Conservation (phyloP, 169 alveolate species). For the Eimeria maxima region DNA sequence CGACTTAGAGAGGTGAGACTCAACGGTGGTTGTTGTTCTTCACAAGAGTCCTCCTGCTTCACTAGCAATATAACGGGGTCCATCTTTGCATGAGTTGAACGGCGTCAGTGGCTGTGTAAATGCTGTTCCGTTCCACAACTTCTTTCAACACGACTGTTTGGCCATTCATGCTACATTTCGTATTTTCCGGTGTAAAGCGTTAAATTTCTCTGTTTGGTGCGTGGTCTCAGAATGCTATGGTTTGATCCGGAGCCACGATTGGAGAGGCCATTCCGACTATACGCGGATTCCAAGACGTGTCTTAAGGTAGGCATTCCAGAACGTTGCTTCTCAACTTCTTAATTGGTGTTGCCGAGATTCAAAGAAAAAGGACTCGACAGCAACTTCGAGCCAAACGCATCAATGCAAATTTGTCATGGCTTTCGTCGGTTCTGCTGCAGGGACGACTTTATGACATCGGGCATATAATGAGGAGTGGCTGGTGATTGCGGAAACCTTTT, state of each 20-base stretch:
- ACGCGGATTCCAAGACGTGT: conserved; percentile 84
- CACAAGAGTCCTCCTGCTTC: not conserved
- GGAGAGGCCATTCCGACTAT: conserved; percentile 82
- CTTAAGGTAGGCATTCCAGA: conserved; percentile 64
- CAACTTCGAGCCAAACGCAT: not conserved
- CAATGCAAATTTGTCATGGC: no score
- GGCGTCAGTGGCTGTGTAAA: not conserved
- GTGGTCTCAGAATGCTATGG: conserved; percentile 83
- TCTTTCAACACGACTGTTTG: not conserved
- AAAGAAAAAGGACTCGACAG: not conserved
- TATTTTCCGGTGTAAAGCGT: no score
- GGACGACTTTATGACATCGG: conserved; percentile 77
- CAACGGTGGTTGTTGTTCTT: no score
- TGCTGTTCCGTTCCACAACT: not conserved
- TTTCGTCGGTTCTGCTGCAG: conserved; percentile 38
- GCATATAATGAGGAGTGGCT: conserved; percentile 80
- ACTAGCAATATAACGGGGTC: not conserved
- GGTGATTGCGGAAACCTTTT: conserved; percentile 47
- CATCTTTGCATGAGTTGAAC: not conserved
- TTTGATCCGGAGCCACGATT: conserved; percentile 85
- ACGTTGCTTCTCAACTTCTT: no score
- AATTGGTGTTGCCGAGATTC: not conserved
- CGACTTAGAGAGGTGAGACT: conserved; percentile 69
- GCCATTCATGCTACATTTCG: not conserved
- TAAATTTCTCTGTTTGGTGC: not conserved